Evolutionary conservation across 352 stramenopile genomes (phyloP), one percentile per base, ranked within the genome.

Genomic region (Chrysophaeum taylorii): DNA sequence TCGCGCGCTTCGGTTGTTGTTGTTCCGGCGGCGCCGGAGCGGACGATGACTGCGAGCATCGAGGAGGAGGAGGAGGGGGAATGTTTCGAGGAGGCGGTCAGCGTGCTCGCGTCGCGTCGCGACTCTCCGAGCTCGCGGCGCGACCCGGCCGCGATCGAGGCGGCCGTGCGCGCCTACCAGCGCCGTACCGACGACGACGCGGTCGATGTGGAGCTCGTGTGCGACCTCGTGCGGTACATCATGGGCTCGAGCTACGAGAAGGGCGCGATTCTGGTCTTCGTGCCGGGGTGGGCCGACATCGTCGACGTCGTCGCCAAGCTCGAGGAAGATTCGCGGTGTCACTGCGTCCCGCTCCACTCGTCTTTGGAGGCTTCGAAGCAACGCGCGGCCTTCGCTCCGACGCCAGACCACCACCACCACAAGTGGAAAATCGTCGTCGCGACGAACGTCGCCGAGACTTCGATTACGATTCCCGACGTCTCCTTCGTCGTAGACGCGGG

Each of bases 391-490:
- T 99, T 99, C 77, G 83, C 86, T 69, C 74, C 79, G 60, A 69
- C 75, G 23, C 71, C 41, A 64, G n/a, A n/a, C n/a, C n/a, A n/a
- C n/a, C n/a, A n/a, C n/a, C n/a, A n/a, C n/a, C 87, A 68, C 70
- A 76, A 57, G 29, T 87, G 75, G 16, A 93, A 97, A 53, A 84
- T 98, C 37, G 93, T 98, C 27, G 82, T 96, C 23, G 83, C 89
- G 16, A 98, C 93, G 2, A 98, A 98, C 74, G 93, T 98, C 63
- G 78, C 80, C 31, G 79, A 87, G 68, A 82, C 92, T 39, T 98
- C 91, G 25, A 93, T 99, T 71, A 98, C 94, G 2, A 97, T 98
- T 78, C 92, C 92, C 37, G 94, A 94, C 70, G 87, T 97, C 15
- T 68, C 45, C 16, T 70, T 81, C 54, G 79, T 87, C 7, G 79